These are phyloP conservation scores for Castanea sativa DNA, from an alignment of 306 rosid species.

Conservation along the genomic window DNA sequence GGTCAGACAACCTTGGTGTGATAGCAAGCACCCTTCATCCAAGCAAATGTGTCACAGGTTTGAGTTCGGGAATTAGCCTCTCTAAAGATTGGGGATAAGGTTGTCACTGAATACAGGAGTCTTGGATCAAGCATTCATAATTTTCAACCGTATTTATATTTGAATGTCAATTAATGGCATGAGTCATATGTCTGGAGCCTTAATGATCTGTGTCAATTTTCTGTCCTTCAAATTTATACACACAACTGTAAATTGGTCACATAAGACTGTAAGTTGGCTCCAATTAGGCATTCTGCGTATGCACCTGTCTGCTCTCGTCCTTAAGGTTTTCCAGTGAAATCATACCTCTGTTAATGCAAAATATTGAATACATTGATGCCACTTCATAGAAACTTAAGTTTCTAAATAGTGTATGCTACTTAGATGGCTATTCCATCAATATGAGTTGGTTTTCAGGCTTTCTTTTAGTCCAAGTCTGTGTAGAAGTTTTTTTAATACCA, in stretches of 20 bases:
- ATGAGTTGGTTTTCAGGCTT: neutral
- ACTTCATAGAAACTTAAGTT: neutral
- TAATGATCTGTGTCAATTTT: neutral
- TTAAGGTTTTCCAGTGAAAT: neutral
- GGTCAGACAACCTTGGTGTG: no score
- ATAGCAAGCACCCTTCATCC: no score
- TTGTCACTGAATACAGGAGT: no score
- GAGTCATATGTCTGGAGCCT: neutral
- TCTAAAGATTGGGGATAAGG: no score
- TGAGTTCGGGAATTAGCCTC: no score
- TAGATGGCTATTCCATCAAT: neutral
- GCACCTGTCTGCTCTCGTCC: neutral
- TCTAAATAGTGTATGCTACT: neutral
- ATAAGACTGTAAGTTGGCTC: neutral
- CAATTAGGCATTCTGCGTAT: neutral
- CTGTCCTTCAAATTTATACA: neutral
- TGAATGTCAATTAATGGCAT: no score
- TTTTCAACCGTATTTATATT: no score
- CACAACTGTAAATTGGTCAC: neutral
- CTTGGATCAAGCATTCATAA: no score
- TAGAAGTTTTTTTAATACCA: neutral
- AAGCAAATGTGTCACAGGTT: no score
- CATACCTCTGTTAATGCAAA: neutral
- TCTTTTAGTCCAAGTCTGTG: neutral
- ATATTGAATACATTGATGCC: neutral